phyloP scores from a whole-genome alignment of 176 grass and related monocot genomes.

The Dendrocalamus sinicus region DNA sequence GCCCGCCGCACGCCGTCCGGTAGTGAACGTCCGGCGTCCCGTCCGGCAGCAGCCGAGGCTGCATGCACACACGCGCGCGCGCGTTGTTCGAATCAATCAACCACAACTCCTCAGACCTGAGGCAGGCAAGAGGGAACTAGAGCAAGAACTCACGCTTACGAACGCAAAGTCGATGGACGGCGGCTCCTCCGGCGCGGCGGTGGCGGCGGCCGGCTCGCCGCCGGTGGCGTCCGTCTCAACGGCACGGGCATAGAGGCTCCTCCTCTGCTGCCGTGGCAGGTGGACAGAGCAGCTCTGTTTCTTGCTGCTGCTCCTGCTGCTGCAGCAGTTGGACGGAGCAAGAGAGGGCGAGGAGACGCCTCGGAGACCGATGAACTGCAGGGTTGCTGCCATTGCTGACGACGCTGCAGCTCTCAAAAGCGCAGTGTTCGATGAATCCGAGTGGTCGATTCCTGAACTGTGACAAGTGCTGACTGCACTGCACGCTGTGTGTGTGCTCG shows the following conservation, averaged over 20 bases:
- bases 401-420: background rate
- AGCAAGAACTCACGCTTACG: slow-evolving; percentile 67
- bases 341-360: slow-evolving; percentile 34
- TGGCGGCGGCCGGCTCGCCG: background rate
- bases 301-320: background rate
- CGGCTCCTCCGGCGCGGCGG: slow-evolving; percentile 26
- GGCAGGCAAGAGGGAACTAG: background rate
- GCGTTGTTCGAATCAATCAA: background rate
- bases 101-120: background rate
- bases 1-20: slow-evolving; percentile 73
- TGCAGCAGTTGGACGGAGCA: background rate
- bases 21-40: slow-evolving; percentile 89
- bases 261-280: background rate
- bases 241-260: slow-evolving; percentile 38
- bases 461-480: background rate
- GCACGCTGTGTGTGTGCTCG: background rate
- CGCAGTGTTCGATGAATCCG: background rate
- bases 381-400: slow-evolving; percentile 35
- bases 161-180: slow-evolving; percentile 86
- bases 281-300: slow-evolving; percentile 12
- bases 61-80: background rate
- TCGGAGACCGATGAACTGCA: slow-evolving; percentile 37
- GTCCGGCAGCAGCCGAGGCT: slow-evolving; percentile 84
- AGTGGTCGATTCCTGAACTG: background rate
- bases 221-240: slow-evolving; percentile 49